Conservation (phyloP, 495 filamentous ascomycete genomes). For the Tuber borchii region DNA sequence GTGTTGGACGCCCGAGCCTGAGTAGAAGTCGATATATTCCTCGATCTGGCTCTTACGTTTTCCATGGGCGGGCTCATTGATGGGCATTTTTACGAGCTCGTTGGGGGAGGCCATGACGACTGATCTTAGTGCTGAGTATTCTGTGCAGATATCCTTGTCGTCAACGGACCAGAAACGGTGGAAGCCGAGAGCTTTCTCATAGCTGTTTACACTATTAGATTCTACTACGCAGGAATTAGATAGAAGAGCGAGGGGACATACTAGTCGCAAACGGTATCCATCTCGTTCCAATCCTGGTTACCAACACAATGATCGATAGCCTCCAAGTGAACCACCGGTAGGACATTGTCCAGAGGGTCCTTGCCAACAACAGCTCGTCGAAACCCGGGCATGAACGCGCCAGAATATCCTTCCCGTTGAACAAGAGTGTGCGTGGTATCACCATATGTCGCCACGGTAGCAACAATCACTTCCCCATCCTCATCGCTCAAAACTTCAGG, state of each 20-base stretch:
- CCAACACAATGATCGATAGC: conserved; percentile 90
- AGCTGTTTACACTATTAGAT: conserved; percentile 48
- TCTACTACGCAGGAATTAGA: background rate
- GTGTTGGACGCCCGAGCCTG: conserved; percentile 81
- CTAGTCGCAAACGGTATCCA: conserved; percentile 78
- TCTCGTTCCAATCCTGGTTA: conserved; percentile 84
- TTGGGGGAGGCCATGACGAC: conserved; percentile 84
- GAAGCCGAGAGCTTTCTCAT: conserved; percentile 82
- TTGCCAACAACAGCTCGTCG: conserved; percentile 43
- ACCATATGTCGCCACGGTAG: conserved; percentile 78
- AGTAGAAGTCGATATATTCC: conserved; percentile 83
- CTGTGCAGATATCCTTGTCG: conserved; percentile 78
- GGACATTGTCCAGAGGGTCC: conserved; percentile 48
- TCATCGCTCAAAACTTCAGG: conserved; percentile 51
- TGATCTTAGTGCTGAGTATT: conserved; percentile 74
- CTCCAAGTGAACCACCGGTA: conserved; percentile 60
- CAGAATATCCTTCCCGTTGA: conserved; percentile 58
- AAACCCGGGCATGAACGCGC: conserved; percentile 77
- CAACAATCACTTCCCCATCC: conserved; percentile 56
- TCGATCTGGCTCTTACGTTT: conserved; percentile 86
- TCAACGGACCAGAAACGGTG: conserved; percentile 94
- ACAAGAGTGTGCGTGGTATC: conserved; percentile 87
- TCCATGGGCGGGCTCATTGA: conserved; percentile 87
- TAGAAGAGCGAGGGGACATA: conserved; percentile 38
- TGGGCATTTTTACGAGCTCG: conserved; percentile 86